Percentiles rank a stretch among this genome's conserved stretches.
These are phyloP conservation scores for Aspergillus funiculosus DNA, from an alignment of 495 filamentous ascomycete species.

Conservation along the genomic window DNA sequence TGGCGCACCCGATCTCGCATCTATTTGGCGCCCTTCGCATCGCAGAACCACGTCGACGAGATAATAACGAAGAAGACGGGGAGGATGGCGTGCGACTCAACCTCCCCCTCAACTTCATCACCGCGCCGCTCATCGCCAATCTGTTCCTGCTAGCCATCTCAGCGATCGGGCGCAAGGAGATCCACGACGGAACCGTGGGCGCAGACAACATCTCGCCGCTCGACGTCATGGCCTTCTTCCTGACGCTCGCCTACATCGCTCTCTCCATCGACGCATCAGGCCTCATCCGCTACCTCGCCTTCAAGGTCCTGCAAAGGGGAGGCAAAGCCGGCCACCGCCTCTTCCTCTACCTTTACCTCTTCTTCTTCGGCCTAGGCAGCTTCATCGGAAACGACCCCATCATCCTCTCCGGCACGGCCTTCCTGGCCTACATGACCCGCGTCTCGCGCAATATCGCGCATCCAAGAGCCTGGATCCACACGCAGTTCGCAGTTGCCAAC, in stretches of 20 bases:
- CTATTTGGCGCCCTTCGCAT: neutral
- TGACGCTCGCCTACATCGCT: conserved; percentile 13
- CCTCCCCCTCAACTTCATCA: conserved; percentile 12
- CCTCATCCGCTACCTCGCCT: conserved; percentile 12
- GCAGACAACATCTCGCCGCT: conserved; percentile 11
- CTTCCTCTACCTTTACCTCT: conserved; percentile 8
- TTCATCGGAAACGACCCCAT: conserved; percentile 12
- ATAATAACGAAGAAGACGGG: neutral
- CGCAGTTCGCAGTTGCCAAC: conserved; percentile 11
- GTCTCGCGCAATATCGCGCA: conserved; percentile 10
- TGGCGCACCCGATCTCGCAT: neutral
- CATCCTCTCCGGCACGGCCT: conserved; percentile 11
- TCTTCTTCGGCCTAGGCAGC: conserved; percentile 9
- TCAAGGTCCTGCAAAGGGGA: conserved; percentile 11
- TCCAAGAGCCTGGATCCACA: conserved; percentile 11
- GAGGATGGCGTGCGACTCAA: neutral
- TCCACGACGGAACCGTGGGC: conserved; percentile 10
- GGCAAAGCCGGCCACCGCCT: conserved; percentile 6
- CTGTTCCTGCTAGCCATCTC: conserved; percentile 7
- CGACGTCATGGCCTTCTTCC: conserved; percentile 13
- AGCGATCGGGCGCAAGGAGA: conserved; percentile 11
- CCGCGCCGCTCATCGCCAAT: conserved; percentile 9
- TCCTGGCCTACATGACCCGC: conserved; percentile 12
- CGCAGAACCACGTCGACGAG: neutral
- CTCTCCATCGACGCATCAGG: conserved; percentile 14